Base-by-base conservation (phyloP, 371 early-diverging fungal species). In the Catenaria anguillulae region DNA sequence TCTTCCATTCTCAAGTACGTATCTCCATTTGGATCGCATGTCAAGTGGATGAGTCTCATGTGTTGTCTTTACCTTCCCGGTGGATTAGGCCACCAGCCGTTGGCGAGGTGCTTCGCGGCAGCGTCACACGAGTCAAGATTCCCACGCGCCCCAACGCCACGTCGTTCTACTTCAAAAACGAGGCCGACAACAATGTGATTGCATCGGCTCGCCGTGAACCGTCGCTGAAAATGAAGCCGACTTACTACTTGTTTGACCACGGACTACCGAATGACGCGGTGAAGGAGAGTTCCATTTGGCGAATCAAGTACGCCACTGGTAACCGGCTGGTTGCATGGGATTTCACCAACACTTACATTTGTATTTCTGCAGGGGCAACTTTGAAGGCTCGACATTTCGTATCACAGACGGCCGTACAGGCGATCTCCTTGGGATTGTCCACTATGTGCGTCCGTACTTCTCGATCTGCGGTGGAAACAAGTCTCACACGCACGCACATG, bases 361-460 rank as follows among this genome's bases (percentile, higher is more conserved):
- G n/a, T 31, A 29, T 19, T 54, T 10, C 5, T 17, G 13, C 35
- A 58, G 58, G 43, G 33, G 58, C 36, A 58, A 58, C 21, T 58
- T 24, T 35, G 40, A 58, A 21, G 58, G 58, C 24, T 58, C 58
- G 15, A 24, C 24, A 23, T 58, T 58, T 29, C 36, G 31, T 13
- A 24, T 58, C 40, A 6, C 26, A 24, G 21, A 58, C 15, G 15
- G 10, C 26, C 26, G 40, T 15, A 58, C 58, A 33, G 58, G 58
- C 8, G 43, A 4, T 8, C 29, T 58, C 17, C 24, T 34, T 42
- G 58, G 40, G 15, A 8, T 58, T 2, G 43, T 58, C 21, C 58
- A 42, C 31, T 58, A 58, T 21, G 58, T 58, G 36, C 58, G 58
- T n/a, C n/a, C n/a, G n/a, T n/a, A n/a, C n/a, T n/a, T n/a, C n/a